Base-by-base conservation (phyloP, 2,329 filamentous ascomycete species). In the Triangularia setosa region DNA sequence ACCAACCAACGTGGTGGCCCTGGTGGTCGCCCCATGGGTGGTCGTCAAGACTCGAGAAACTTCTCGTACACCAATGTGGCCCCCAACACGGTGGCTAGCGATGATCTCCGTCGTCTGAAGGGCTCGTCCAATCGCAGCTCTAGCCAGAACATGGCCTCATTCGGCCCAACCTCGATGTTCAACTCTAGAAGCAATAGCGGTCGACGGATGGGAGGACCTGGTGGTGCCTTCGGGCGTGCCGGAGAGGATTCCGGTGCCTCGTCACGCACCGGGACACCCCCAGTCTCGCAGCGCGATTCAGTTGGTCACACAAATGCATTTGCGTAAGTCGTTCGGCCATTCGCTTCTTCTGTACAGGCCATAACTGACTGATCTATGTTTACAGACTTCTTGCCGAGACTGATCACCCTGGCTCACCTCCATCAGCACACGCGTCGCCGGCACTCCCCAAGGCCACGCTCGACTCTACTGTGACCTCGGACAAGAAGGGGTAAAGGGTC, bases 261-360 rank as follows among this genome's bases (percentile, higher is more conserved):
- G 62, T 97, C 93, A 65, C 89, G 95, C 71, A 96, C 92, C 63
- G 92, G 91, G 72, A 98, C 94, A 58, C 93, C 93, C 91, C 93
- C 55, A 85, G 84, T 21, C 16, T 24, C 78, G 80, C 62, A 79
- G 82, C 67, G 72, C 16, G 72, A 75, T 58, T 72, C 74, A 72
- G 84, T 85, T 61, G 89, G 87, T 65, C 90, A 90, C 74, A 87
- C 89, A 71, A 99, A 99, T 82, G 90, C 93, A 71, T 99, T 97
- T 82, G 94, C 92, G 93, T 97, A 87, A 84, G 90, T 70, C 57
- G 8, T 55, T 28, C 3, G 14, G 14, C 54, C 1, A 2, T 12
- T 40, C 1, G 48, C 16, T 14, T 11, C 3, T 44, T 11, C 27
- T 52, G 24, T 24, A 40, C 11, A 8, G 8, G 27, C 21, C 28